Evolutionary conservation across 805 yeast genomes (phyloP).

Genomic region (Candida sithepensis): DNA sequence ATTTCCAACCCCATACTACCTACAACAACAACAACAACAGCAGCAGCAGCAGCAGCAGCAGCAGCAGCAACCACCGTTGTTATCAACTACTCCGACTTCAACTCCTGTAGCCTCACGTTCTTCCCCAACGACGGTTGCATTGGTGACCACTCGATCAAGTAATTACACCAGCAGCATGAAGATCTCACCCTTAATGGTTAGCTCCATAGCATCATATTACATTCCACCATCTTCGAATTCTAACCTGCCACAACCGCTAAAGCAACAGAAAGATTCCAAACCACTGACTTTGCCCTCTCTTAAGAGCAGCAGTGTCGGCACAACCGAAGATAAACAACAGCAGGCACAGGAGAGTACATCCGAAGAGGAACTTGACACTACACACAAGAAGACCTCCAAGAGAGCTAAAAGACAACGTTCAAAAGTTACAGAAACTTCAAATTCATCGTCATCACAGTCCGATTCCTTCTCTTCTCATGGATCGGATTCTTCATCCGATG

Average conservation of each 20-base stretch:
- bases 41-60: background rate
- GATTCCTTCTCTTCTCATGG: background rate
- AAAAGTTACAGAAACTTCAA: background rate
- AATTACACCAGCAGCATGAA: background rate
- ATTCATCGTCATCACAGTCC: background rate
- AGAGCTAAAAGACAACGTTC: background rate
- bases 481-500: background rate
- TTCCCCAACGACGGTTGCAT: no score
- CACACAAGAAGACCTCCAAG: background rate
- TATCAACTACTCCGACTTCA: no score
- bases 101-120: no score
- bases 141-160: background rate
- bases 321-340: background rate
- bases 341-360: background rate
- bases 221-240: background rate
- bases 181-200: background rate
- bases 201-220: background rate
- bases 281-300: background rate
- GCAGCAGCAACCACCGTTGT: no score
- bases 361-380: no score
- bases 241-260: background rate
- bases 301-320: background rate
- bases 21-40: background rate
- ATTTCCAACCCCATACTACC: constrained; percentile 18
- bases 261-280: background rate